A percentile compares a stretch with the other conserved stretches of the same genome.
These are phyloP conservation scores for Entomortierella lignicola DNA, from an alignment of 192 early-diverging fungal genomes.

Conservation along the genomic window DNA sequence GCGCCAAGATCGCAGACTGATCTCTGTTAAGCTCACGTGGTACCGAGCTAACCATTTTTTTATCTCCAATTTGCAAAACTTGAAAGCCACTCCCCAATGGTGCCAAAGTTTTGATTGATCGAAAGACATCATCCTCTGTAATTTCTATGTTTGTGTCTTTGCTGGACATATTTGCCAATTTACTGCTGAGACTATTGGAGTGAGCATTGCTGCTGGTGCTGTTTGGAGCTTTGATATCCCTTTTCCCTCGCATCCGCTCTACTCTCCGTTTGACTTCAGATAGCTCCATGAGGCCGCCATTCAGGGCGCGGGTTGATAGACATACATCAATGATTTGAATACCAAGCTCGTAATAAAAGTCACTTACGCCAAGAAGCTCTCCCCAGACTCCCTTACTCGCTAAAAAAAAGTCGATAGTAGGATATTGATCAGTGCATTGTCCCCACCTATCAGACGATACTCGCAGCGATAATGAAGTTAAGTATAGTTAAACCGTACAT, in stretches of 20 bases:
- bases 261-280: slow-evolving; percentile 80
- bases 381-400: slow-evolving; percentile 98
- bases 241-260: slow-evolving; percentile 70
- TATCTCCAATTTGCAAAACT: slow-evolving; percentile 81
- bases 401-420: slow-evolving; percentile 66
- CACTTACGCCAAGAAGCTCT: slow-evolving; percentile 92
- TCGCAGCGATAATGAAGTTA: too few species aligned
- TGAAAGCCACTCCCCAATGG: slow-evolving; percentile 94
- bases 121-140: slow-evolving; percentile 83
- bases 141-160: slow-evolving; percentile 50
- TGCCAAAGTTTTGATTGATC: slow-evolving; percentile 85
- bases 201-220: background rate
- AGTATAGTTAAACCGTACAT: slow-evolving; percentile 64
- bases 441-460: too few species aligned
- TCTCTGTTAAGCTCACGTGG: slow-evolving; percentile 91
- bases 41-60: slow-evolving; percentile 88
- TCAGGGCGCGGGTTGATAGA: slow-evolving; percentile 81
- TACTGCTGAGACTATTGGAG: slow-evolving; percentile 12
- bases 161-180: slow-evolving; percentile 20
- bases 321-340: slow-evolving; percentile 95
- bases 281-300: slow-evolving; percentile 93
- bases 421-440: too few species aligned
- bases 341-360: slow-evolving; percentile 97
- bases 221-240: background rate
- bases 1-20: slow-evolving; percentile 71